Evolutionary conservation across 768 basidiomycete genomes (phyloP).

Genomic region (Lactarius indigo): DNA sequence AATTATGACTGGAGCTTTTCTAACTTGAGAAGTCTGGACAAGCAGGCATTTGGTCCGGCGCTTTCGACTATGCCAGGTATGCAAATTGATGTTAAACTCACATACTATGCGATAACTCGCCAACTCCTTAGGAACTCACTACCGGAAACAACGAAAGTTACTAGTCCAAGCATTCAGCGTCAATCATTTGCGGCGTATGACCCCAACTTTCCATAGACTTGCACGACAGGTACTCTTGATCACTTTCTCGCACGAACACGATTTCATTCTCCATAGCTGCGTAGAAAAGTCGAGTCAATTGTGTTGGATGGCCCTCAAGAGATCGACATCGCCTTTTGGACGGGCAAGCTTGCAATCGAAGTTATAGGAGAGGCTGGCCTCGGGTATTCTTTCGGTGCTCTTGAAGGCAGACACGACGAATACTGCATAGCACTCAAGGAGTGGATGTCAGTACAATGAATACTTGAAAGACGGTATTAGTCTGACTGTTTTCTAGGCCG

Average conservation of each 20-base stretch:
- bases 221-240: slow-evolving; percentile 11
- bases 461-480: not conserved
- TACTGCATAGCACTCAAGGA: slow-evolving; percentile 30
- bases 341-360: slow-evolving; percentile 16
- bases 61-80: not conserved
- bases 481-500: slow-evolving; percentile 13
- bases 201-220: slow-evolving; percentile 24
- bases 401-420: slow-evolving; percentile 16
- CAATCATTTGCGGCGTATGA: slow-evolving; percentile 25
- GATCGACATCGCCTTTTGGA: slow-evolving; percentile 11
- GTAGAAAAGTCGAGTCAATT: slow-evolving; percentile 18
- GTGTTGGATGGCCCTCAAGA: slow-evolving; percentile 38
- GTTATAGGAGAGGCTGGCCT: slow-evolving; percentile 12
- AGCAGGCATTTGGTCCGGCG: slow-evolving; percentile 13
- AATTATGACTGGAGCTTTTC: slow-evolving; percentile 13
- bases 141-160: slow-evolving; percentile 17
- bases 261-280: slow-evolving; percentile 38
- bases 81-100: not conserved
- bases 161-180: slow-evolving; percentile 4
- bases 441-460: slow-evolving; percentile 19
- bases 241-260: slow-evolving; percentile 33
- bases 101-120: not conserved
- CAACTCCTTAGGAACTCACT: slow-evolving; percentile 19
- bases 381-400: not conserved
- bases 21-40: not conserved